phyloP scores from a whole-genome alignment of 345 rosid species.

The Heritiera littoralis region DNA sequence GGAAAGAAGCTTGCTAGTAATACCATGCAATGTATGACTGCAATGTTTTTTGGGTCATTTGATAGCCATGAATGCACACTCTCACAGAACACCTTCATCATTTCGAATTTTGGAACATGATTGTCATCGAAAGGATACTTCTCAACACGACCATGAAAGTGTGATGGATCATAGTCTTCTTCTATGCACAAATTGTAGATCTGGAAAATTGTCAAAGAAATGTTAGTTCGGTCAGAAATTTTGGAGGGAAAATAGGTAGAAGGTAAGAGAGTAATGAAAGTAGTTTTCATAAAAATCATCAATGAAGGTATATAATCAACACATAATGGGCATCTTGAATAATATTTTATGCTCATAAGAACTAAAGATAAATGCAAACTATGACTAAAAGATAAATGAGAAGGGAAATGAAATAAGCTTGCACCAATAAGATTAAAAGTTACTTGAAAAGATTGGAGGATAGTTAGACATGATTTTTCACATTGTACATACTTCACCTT shows the following conservation, averaged over 20 bases:
- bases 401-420: no score
- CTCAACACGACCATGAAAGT: constrained; percentile 81
- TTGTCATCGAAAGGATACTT: constrained; percentile 84
- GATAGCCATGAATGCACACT: constrained; percentile 83
- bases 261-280: not conserved
- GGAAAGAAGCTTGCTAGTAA: no score
- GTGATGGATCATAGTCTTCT: constrained; percentile 64
- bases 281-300: not conserved
- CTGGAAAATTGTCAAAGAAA: constrained; percentile 32
- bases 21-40: constrained; percentile 69
- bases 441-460: no score
- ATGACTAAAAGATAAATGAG: not conserved
- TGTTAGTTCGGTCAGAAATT: not conserved
- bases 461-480: not conserved
- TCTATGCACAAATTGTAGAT: constrained; percentile 82
- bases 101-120: constrained; percentile 73
- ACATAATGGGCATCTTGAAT: not conserved
- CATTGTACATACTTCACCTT: constrained; percentile 48
- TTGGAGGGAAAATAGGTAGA: not conserved
- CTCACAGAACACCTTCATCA: constrained; percentile 74
- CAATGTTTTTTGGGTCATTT: constrained; percentile 65
- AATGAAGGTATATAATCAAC: not conserved
- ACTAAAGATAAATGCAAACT: not conserved
- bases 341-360: not conserved
- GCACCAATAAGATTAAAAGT: no score